Evolutionary conservation across 768 basidiomycete genomes (phyloP).

Genomic region (Hirschioporus abietinus): DNA sequence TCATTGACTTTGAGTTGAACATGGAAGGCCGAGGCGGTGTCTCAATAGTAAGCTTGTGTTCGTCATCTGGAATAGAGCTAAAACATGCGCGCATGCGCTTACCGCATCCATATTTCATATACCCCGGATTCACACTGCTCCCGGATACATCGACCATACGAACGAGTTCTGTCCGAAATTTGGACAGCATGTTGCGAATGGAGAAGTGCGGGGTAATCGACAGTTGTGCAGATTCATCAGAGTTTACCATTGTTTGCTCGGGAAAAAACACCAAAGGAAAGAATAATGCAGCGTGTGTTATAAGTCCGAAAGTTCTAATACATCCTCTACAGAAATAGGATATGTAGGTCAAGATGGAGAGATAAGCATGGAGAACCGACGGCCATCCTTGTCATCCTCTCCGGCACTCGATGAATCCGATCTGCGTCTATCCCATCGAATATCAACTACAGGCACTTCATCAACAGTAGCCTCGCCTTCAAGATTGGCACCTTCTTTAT

Average conservation of each 20-base stretch:
- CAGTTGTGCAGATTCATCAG: background rate
- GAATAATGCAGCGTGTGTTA: background rate
- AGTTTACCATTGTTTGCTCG: background rate
- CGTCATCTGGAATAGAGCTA: background rate
- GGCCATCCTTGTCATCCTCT: background rate
- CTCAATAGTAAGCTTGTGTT: background rate
- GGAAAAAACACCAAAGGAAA: background rate
- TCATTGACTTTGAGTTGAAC: background rate
- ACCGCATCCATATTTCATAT: background rate
- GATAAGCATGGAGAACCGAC: background rate
- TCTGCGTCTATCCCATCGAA: constrained; percentile 34
- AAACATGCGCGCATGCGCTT: background rate
- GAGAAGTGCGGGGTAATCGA: background rate
- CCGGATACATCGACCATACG: background rate
- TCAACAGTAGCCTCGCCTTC: constrained; percentile 38
- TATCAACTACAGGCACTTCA: constrained; percentile 48
- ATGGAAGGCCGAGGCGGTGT: background rate
- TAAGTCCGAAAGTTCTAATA: background rate
- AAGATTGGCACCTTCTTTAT: constrained; percentile 17
- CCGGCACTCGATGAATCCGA: constrained; percentile 5
- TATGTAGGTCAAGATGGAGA: background rate
- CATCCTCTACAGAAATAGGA: background rate
- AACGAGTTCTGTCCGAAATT: background rate
- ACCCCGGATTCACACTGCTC: background rate
- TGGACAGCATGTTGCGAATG: background rate